phyloP scores from a whole-genome alignment of 805 yeast genomes.

The Saturnispora ahearnii region DNA sequence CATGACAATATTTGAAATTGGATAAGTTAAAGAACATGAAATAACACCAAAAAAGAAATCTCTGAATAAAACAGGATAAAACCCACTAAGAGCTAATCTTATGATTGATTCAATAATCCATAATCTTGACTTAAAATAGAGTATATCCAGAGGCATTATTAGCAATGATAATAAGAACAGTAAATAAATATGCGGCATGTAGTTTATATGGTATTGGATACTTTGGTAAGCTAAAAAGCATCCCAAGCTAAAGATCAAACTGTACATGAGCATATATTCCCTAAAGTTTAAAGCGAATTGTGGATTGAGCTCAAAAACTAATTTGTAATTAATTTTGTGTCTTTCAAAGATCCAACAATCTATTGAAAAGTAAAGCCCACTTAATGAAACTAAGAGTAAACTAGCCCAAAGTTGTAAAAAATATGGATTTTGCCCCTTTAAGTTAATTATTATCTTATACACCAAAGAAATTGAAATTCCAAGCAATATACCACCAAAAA shows the following conservation, averaged over 20 bases:
- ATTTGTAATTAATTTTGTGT: conserved; percentile 76
- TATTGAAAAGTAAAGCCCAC: conserved; percentile 53
- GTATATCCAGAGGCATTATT: conserved; percentile 52
- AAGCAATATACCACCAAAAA: conserved; percentile 53
- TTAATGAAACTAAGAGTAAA: conserved; percentile 55
- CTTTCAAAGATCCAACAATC: conserved; percentile 66
- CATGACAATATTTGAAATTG: conserved; percentile 75
- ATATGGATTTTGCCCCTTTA: conserved; percentile 36
- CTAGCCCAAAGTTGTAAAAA: conserved; percentile 90
- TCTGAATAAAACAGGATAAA: conserved; percentile 89
- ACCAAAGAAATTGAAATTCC: conserved; percentile 69
- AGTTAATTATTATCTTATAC: conserved; percentile 34
- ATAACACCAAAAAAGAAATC: conserved; percentile 93
- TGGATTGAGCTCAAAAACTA: conserved; percentile 80
- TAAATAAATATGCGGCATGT: conserved; percentile 72
- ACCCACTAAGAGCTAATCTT: conserved; percentile 70
- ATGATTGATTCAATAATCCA: conserved; percentile 70
- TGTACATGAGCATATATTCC: conserved; percentile 57
- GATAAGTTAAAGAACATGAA: conserved; percentile 77
- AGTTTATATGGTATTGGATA: conserved; percentile 57
- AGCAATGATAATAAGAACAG: conserved; percentile 41
- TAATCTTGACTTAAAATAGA: conserved; percentile 51
- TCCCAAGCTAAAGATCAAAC: conserved; percentile 45
- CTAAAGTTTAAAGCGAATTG: conserved; percentile 55
- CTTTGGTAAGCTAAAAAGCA: conserved; percentile 66